Base-by-base conservation (phyloP, 306 rosid species). In the Luffa acutangula region DNA sequence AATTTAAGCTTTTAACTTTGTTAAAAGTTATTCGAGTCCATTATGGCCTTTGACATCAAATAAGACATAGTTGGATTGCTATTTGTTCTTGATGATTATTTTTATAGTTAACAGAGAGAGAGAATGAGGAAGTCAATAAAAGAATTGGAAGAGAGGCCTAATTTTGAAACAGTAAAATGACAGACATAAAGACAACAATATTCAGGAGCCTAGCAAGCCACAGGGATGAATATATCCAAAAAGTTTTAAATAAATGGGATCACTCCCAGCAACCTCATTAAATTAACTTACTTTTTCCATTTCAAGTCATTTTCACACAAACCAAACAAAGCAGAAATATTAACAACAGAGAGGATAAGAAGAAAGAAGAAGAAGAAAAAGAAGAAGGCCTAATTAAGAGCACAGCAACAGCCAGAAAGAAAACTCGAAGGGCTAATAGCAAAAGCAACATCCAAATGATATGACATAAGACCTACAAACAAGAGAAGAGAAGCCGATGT, bases 131-230 rank as follows among this genome's bases (percentile, higher is more conserved):
- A 7, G 62, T 18, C 31, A 56, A 6, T 54, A 18, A 54, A 54
- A 54, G 9, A 54, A 54, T 21, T 59, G 14, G 65, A 37, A 13
- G 51, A 67, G 74, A 67, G 49, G 33, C 75, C 8, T 67, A 52
- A 33, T 49, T 48, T 15, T 25, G 43, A 25, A 73, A 49, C 78
- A 73, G 59, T 73, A 33, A 73, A 49, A 49, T 33, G 78, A 75
- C 78, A 75, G 43, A 36, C 12, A 12, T 33, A 33, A 51, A 33
- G 78, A 52, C 78, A 52, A 34, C 78, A 53, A 52, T 33, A 75
- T 51, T 75, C 46, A 75, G 62, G 62, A 52, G 78, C 78, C 78
- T 75, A 75, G 63, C 62, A 34, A 75, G 63, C 64, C 63, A 75
- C 63, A 52, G 9, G 52, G 15, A 75, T 52, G 48, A 2, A 48